These are phyloP conservation scores for Aphanomyces astaci DNA, from an alignment of 352 stramenopile species.

Conservation along the genomic window DNA sequence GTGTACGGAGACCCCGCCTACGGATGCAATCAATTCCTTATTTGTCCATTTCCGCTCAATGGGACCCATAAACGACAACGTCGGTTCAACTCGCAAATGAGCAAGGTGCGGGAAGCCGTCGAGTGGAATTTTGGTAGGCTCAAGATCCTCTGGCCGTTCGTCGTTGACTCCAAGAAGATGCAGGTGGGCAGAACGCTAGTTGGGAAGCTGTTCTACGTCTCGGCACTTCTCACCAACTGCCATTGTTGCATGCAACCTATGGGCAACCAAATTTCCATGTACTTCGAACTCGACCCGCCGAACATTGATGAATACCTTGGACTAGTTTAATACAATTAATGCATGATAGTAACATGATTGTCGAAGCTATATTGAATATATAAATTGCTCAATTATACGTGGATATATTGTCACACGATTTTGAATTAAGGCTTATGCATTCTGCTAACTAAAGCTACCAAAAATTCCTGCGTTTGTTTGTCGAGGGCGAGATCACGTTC, in stretches of 20 bases:
- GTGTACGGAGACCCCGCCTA: not conserved
- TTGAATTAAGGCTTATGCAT: not conserved
- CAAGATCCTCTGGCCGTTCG: too few relatives aligned
- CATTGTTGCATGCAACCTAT: not conserved
- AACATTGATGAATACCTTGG: not conserved
- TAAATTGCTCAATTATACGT: not conserved
- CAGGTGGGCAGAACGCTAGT: too few relatives aligned
- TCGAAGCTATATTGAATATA: not conserved
- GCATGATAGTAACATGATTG: not conserved
- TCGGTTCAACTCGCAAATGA: not conserved
- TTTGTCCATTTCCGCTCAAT: not conserved
- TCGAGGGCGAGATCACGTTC: not conserved
- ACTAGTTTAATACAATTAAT: not conserved
- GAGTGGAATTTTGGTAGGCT: too few relatives aligned
- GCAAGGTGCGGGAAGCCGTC: too few relatives aligned
- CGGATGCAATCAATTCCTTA: not conserved
- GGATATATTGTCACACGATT: not conserved
- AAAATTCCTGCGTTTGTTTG: not conserved
- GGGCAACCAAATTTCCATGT: not conserved
- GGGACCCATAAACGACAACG: not conserved
- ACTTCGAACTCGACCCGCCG: not conserved
- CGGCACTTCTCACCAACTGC: not conserved
- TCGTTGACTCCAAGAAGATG: too few relatives aligned
- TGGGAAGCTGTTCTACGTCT: too few relatives aligned
- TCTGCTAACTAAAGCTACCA: not conserved